Base-by-base conservation (phyloP, 176 grass and related monocot species). In the Carex parvula region DNA sequence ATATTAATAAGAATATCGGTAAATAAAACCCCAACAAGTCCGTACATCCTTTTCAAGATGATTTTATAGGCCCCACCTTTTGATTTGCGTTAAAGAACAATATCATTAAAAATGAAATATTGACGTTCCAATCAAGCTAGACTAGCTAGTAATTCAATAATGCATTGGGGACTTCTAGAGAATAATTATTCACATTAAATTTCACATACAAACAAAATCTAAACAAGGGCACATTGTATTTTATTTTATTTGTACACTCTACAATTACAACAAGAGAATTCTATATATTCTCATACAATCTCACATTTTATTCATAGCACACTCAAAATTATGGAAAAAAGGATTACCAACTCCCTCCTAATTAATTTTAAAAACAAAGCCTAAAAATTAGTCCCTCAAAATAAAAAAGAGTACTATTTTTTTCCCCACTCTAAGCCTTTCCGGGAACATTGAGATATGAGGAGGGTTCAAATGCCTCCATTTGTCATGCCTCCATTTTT, bases 201-300 rank as follows among this genome's bases (percentile, higher is more conserved):
- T 52, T 77, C 48, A 30, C 73, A 57, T 57, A 33, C 52, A 78
- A 32, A 32, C 60, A 66, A 83, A 64, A 33, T 53, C 33, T 52
- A 75, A 62, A 79, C 54, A 85, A 52, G 17, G 82, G 4, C 61
- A 85, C 70, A 12, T 50, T 50, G 8, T 44, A 85, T 65, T n/a
- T n/a, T n/a, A n/a, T n/a, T 67, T 85, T 85, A 77, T 85, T 79
- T 85, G 54, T 30, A 78, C 70, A 64, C 46, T 50, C 56, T 69
- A 59, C 8, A 24, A 83, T 21, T 83, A 83, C 41, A 83, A 83
- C 60, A 83, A 52, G 21, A 17, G 37, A 39, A 35, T 6, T 83
- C 52, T 4, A 55, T 83, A 65, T 46, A 53, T 83, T 48, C 42
- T 83, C 41, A 83, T 53, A 68, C 39, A 63, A 83, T 39, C 37